Base-by-base conservation (phyloP, 768 basidiomycete species). In the Goffeauzyma gilvescens region DNA sequence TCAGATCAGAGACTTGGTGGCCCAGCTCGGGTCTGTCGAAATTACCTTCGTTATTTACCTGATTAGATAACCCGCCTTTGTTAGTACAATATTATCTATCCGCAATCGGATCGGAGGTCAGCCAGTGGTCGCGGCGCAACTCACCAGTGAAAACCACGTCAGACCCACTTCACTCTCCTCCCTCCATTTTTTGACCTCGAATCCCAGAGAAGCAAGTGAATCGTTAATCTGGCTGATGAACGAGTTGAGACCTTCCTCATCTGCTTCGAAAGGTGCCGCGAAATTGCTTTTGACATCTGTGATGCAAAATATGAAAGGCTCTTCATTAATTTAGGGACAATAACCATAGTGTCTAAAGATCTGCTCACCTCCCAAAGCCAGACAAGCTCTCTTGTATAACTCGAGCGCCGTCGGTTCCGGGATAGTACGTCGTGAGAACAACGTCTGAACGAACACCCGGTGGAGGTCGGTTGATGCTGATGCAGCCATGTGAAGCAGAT, bases 391-490 rank as follows among this genome's bases (percentile, higher is more conserved):
- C 21, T 52, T 54, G 47, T 62, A 60, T 20, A 62, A 33, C 49
- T 58, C 55, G 25, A 58, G 27, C 6, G 51, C 55, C 14, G 54
- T 37, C 7, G 51, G 42, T 36, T 60, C 52, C 30, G 39, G 24
- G 31, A 57, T 42, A 4, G 45, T 43, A 23, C 60, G 43, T 23
- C 60, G 41, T 1, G 58, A 53, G 6, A 62, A 49, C 10, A 62
- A 36, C 21, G 50, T 47, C 42, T 62, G 60, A 17, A 60, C 43
- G 31, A 49, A 56, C 20, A 55, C 42, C 28, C 55, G 41, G 34
- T 62, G 58, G 8, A 62, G 53, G 42, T 59, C 45, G 32, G 46
- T 49, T n/a, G n/a, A n/a, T n/a, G n/a, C n/a, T n/a, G n/a, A n/a
- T n/a, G n/a, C n/a, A n/a, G n/a, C n/a, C n/a, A n/a, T n/a, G n/a